Evolutionary conservation across 768 basidiomycete genomes (phyloP).

Genomic region (Serendipita vermifera): DNA sequence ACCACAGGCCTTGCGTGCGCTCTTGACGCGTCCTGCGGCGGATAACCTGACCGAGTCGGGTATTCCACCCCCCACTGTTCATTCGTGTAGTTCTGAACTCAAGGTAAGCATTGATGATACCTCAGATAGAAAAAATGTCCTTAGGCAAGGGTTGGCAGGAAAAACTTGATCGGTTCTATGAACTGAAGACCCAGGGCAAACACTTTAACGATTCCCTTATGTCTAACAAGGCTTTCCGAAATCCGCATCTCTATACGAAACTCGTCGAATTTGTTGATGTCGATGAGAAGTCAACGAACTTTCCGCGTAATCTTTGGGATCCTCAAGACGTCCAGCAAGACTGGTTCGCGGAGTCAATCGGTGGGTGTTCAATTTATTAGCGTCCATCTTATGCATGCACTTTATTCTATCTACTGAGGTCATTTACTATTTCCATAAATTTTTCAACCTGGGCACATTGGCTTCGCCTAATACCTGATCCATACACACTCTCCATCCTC

Average conservation of each 20-base stretch:
- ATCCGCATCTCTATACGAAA: slow-evolving; percentile 91
- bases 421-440: background rate
- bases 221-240: slow-evolving; percentile 84
- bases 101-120: slow-evolving; percentile 31
- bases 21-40: slow-evolving; percentile 52
- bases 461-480: background rate
- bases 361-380: slow-evolving; percentile 32
- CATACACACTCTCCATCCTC: background rate
- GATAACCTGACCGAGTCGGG: slow-evolving; percentile 61
- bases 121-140: background rate
- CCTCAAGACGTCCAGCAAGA: slow-evolving; percentile 46
- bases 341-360: slow-evolving; percentile 69
- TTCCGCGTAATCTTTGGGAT: slow-evolving; percentile 62
- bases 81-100: slow-evolving; percentile 48
- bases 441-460: background rate
- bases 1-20: no score
- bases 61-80: slow-evolving; percentile 46
- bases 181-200: slow-evolving; percentile 56
- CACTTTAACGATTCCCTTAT: slow-evolving; percentile 96
- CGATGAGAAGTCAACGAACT: slow-evolving; percentile 77
- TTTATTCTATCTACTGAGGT: background rate
- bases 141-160: slow-evolving; percentile 32
- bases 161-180: slow-evolving; percentile 68
- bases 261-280: slow-evolving; percentile 91
- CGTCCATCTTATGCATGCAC: background rate